Conservation (phyloP, 441 rosid genomes). For the Capsella rubella region DNA sequence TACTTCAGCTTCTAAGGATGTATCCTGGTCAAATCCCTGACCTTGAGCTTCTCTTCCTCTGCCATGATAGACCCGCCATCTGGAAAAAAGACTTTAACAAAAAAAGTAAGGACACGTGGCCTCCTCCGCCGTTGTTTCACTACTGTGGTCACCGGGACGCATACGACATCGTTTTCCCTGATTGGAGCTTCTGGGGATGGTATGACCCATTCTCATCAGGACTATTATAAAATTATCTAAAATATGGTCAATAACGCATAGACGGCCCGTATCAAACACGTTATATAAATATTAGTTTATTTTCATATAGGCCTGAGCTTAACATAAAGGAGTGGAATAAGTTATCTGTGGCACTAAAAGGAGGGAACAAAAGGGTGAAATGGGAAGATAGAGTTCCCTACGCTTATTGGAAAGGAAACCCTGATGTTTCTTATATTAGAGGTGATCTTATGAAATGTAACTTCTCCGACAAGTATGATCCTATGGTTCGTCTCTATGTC, state of each 20-base stretch:
- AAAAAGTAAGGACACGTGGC: slow-evolving; percentile 33
- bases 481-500: slow-evolving; percentile 50
- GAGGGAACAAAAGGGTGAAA: slow-evolving; percentile 48
- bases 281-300: neutral
- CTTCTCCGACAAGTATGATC: slow-evolving; percentile 46
- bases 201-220: slow-evolving; percentile 9
- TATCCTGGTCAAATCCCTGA: slow-evolving; percentile 71
- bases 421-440: slow-evolving; percentile 46
- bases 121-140: slow-evolving; percentile 62
- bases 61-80: slow-evolving; percentile 53
- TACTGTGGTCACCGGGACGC: slow-evolving; percentile 53
- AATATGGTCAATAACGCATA: slow-evolving; percentile 4
- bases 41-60: slow-evolving; percentile 62
- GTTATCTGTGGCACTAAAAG: slow-evolving; percentile 46
- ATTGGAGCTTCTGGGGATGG: slow-evolving; percentile 77
- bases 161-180: slow-evolving; percentile 62
- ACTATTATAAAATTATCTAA: neutral
- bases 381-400: slow-evolving; percentile 65
- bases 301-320: slow-evolving; percentile 51
- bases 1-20: slow-evolving; percentile 63
- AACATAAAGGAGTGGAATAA: slow-evolving; percentile 60
- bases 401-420: slow-evolving; percentile 72
- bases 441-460: slow-evolving; percentile 56
- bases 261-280: neutral
- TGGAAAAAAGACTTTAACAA: slow-evolving; percentile 33